Conservation (phyloP, 78 protist genomes). For the Dictyostelium firmibasis region DNA sequence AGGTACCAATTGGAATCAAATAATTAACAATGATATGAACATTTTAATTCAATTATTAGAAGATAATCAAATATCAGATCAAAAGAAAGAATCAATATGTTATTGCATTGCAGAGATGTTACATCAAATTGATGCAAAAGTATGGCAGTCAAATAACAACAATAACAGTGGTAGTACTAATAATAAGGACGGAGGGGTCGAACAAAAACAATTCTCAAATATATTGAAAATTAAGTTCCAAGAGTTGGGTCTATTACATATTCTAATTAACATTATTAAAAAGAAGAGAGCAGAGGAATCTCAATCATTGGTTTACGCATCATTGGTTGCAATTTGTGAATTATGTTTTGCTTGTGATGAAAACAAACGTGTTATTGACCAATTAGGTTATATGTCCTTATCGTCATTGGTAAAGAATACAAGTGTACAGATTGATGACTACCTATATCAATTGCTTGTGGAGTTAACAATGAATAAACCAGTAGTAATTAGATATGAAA, state of each 20-base stretch:
- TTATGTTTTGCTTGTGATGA: slow-evolving; percentile 65
- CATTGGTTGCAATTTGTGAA: slow-evolving; percentile 51
- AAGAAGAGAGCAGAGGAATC: background rate
- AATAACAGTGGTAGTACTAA: too few species aligned
- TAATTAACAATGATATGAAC: background rate
- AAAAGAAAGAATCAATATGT: slow-evolving; percentile 40
- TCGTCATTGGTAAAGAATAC: slow-evolving; percentile 23
- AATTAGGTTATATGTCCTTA: slow-evolving; percentile 41
- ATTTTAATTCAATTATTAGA: background rate
- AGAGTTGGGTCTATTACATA: slow-evolving; percentile 33
- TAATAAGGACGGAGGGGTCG: background rate
- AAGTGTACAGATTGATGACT: slow-evolving; percentile 42
- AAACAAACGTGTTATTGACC: slow-evolving; percentile 43
- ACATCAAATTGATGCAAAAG: background rate
- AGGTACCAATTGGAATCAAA: background rate
- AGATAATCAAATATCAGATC: background rate
- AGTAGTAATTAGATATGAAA: slow-evolving; percentile 20
- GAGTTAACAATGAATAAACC: slow-evolving; percentile 65
- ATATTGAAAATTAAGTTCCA: slow-evolving; percentile 55
- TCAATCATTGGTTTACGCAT: slow-evolving; percentile 32
- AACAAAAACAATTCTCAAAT: background rate
- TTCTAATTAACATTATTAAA: background rate
- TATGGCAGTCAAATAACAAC: background rate
- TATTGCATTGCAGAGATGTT: slow-evolving; percentile 46
- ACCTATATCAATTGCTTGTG: slow-evolving; percentile 48